Base-by-base conservation (phyloP, 106 monocot genomes). In the Posidonia australis region DNA sequence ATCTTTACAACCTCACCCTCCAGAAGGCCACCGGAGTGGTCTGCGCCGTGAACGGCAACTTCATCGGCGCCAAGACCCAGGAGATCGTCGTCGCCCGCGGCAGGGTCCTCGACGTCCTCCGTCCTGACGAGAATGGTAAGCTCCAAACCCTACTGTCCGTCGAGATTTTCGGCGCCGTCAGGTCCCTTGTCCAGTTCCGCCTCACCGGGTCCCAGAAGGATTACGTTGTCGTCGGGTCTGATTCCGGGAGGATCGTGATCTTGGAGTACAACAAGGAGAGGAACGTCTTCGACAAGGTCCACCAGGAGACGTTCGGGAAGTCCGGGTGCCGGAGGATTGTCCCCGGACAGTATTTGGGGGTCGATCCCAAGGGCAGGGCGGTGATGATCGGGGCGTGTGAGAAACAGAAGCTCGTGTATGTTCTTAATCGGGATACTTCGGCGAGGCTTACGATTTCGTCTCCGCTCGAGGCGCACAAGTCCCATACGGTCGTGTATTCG, bases 241-340 rank as follows among this genome's bases (percentile, higher is more conserved):
- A 98, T 63, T 98, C 96, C 56, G 96, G 96, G 54, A 77, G 96
- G 67, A 77, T 98, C 65, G 84, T 98, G 75, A 90, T 98, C 74
- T 82, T 98, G 49, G 96, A 98, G 72, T 98, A 84, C 75, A 80
- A 75, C 72, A 73, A 70, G 36, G 82, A 84, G 58, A 54, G 49
- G 26, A 83, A 82, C 76, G 26, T 52, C 64, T 90, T 98, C 72
- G 82, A 98, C 54, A 90, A 98, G 72, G 67, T 98, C 44, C 90
- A 98, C 58, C 96, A 98, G 79, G 96, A 98, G 72, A 98, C 96
- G 43, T 98, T 98, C 51, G 96, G 96, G 49, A 98, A 98, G 78
- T 98, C 96, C 13, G 96, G 96, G 10, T 98, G 96, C 82, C 77
- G 96, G 54, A 81, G 96, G 68, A 90, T 90, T 43, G 96, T 98